Evolutionary conservation across 2,329 filamentous ascomycete genomes (phyloP), one percentile per base, ranked within the genome.

Genomic region (Chrysosporium keratinophilum): DNA sequence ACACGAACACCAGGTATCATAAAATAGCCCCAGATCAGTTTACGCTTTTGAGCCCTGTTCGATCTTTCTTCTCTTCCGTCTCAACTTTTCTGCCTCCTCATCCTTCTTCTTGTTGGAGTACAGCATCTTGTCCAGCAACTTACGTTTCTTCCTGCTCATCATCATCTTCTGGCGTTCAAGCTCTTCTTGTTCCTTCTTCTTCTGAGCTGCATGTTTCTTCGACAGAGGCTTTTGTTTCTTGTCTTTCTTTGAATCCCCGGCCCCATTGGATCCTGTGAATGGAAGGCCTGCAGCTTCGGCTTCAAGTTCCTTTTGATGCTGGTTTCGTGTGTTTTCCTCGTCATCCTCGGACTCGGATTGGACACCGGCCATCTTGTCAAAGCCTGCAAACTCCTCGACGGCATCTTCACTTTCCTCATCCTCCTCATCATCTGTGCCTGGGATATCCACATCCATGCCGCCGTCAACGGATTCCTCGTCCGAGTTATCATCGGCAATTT

Each of bases 141-240:
- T 96, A 65, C 93, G 80, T 83, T 97, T 98, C 81, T 94, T 93
- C 71, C 94, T 87, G 71, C 86, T 87, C 77, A 97, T 84, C 93
- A 98, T 98, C 75, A 94, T 93, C 81, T 95, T 96, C 69, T 88
- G 85, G 58, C 91, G 80, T 71, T 95, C 89, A 55, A 94, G 72
- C 64, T 97, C 90, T 71, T 97, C 93, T 3, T 85, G 83, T 66
- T 93, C 87, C 64, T 79, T 74, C 59, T 72, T 72, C 63, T 81
- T 79, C 67, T 77, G 78, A 56, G 82, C 80, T 35, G 82, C 80
- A 71, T 87, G 84, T 74, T 84, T 85, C 61, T 80, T 78, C 31
- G 84, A 75, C 63, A 81, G 81, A 66, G 87, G 85, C 61, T 77
- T 80, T 14, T 81, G 83, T 61, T 87, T 85, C 61, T 84, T 81